A percentile compares a stretch with the other conserved stretches of the same genome.
Conservation (phyloP, 2,329 filamentous ascomycete species). For the Lojkania enalia region DNA sequence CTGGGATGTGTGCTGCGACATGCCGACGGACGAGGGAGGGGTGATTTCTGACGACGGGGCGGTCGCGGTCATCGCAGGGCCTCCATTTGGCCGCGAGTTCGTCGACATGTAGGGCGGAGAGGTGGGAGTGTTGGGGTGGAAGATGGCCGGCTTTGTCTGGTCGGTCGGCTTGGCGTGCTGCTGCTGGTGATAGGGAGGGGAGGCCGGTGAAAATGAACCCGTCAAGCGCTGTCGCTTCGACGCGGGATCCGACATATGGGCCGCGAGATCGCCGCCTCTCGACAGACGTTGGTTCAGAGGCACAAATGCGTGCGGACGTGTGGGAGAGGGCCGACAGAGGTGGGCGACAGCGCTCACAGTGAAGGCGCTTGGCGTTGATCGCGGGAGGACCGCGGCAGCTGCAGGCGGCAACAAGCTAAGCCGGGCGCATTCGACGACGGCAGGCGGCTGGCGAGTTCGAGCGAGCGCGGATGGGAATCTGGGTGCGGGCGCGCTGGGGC, state of each 20-base stretch:
- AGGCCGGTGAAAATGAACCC: constrained; percentile 51
- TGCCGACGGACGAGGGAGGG: constrained; percentile 49
- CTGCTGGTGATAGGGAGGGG: constrained; percentile 46
- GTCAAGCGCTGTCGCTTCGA: constrained; percentile 47
- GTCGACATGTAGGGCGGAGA: constrained; percentile 53
- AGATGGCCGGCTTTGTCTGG: constrained; percentile 46
- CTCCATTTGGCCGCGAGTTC: constrained; percentile 48
- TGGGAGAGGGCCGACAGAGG: constrained; percentile 2
- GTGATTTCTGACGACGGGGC: constrained; percentile 38
- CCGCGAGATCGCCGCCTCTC: constrained; percentile 15
- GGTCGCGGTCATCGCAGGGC: constrained; percentile 31
- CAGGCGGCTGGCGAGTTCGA: constrained; percentile 4
- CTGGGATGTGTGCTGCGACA: constrained; percentile 41
- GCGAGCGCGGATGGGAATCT: constrained; percentile 3
- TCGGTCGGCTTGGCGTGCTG: constrained; percentile 39
- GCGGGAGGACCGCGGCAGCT: constrained; percentile 16
- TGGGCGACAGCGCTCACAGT: constrained; percentile 1
- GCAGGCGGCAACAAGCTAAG: constrained; percentile 27
- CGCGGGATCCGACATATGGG: constrained; percentile 40
- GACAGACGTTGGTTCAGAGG: constrained; percentile 7
- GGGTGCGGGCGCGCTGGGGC: neutral
- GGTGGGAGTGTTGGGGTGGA: constrained; percentile 52
- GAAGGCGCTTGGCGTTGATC: constrained; percentile 3
- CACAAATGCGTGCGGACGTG: constrained; percentile 15
- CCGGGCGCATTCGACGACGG: constrained; percentile 35